These are phyloP conservation scores for Asterionellopsis glacialis DNA, from an alignment of 108 stramenopile genomes.

Conservation along the genomic window DNA sequence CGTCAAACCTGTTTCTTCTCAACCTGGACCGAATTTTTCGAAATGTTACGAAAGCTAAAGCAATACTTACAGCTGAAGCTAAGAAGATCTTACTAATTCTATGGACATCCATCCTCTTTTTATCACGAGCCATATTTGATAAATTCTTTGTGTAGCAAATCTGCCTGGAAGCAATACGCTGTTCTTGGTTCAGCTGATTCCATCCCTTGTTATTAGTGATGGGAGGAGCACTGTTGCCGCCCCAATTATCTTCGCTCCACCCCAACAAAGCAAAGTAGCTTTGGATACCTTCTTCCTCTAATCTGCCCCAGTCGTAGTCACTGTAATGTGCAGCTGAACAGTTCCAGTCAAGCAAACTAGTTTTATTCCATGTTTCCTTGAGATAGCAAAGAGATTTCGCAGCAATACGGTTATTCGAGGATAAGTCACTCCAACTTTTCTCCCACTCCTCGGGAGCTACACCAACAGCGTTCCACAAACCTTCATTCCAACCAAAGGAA, in stretches of 20 bases:
- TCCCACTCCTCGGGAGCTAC: background rate
- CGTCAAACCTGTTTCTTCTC: no score
- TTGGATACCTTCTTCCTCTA: constrained; percentile 5
- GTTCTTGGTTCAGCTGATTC: background rate
- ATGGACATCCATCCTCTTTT: no score
- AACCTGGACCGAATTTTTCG: no score
- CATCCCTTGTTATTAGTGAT: background rate
- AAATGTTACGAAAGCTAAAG: no score
- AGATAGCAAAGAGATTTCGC: constrained; percentile 29
- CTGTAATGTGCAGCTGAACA: constrained; percentile 44
- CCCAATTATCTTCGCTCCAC: constrained; percentile 32
- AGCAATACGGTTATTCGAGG: constrained; percentile 8
- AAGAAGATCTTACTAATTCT: no score
- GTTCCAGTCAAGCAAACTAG: constrained; percentile 44
- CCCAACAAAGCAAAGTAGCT: background rate
- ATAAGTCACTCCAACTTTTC: no score
- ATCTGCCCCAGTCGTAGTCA: constrained; percentile 20
- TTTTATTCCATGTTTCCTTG: constrained; percentile 31
- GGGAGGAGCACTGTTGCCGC: constrained; percentile 5
- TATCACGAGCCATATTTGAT: no score
- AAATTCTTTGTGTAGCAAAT: background rate
- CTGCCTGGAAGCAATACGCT: background rate
- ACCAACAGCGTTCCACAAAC: constrained; percentile 21
- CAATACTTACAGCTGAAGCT: no score
- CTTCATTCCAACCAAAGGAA: constrained; percentile 20